Percentiles rank a stretch among this genome's conserved stretches.
Conservation (phyloP, 495 filamentous ascomycete species). For the Tetracladium marchalianum region DNA sequence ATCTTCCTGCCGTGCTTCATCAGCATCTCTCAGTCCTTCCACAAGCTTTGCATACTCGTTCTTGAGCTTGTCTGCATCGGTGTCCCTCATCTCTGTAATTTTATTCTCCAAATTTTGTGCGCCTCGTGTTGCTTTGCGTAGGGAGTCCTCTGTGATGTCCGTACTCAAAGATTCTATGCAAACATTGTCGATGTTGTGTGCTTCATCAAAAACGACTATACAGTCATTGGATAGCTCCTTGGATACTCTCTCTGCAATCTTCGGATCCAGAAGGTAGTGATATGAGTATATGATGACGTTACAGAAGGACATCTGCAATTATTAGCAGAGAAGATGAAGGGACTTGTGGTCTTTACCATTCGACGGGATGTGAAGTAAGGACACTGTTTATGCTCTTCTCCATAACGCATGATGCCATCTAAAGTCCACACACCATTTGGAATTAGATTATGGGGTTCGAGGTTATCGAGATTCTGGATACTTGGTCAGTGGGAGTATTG, state of each 20-base stretch:
- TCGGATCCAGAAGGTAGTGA: conserved; percentile 94
- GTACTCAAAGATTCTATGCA: conserved; percentile 97
- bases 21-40: conserved; percentile 78
- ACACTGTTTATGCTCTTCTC: conserved; percentile 92
- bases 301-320: conserved; percentile 83
- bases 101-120: conserved; percentile 83
- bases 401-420: conserved; percentile 78
- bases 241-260: conserved; percentile 95
- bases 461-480: conserved; percentile 74
- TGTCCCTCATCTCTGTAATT: conserved; percentile 85
- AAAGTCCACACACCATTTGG: conserved; percentile 93
- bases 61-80: conserved; percentile 85
- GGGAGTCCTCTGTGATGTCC: conserved; percentile 87
- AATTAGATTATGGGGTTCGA: conserved; percentile 89
- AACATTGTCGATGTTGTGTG: conserved; percentile 99
- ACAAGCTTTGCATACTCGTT: conserved; percentile 94
- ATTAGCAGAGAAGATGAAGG: not conserved
- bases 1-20: conserved; percentile 83
- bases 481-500: not conserved
- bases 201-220: conserved; percentile 98
- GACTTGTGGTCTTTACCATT: conserved; percentile 54
- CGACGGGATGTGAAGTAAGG: conserved; percentile 92
- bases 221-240: conserved; percentile 96
- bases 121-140: conserved; percentile 79
- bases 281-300: conserved; percentile 99